Conservation (phyloP, 2,329 filamentous ascomycete genomes). For the Didymella arachidicola region DNA sequence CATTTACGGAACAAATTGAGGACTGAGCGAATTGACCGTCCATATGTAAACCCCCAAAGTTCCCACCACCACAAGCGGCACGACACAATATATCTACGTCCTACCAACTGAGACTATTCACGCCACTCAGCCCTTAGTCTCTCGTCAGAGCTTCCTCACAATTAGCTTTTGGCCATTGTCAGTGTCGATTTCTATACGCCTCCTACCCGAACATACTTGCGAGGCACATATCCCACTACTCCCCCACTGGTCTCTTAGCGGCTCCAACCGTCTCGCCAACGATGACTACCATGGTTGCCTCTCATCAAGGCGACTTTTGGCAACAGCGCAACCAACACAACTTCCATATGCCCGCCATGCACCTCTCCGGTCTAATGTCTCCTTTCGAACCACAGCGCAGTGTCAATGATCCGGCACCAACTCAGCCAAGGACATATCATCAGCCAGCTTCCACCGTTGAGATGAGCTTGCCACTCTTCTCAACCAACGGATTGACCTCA, state of each 20-base stretch:
- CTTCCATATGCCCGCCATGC: slow-evolving; percentile 43
- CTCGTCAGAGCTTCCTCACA: slow-evolving; percentile 10
- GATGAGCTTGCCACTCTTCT: slow-evolving; percentile 48
- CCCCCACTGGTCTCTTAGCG: slow-evolving; percentile 20
- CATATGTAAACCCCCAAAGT: slow-evolving; percentile 49
- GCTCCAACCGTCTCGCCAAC: slow-evolving; percentile 32
- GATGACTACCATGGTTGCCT: slow-evolving; percentile 50
- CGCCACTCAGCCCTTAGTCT: slow-evolving; percentile 28
- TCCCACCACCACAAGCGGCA: slow-evolving; percentile 36
- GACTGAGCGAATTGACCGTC: slow-evolving; percentile 36
- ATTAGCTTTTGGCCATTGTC: slow-evolving; percentile 35
- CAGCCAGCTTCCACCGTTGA: slow-evolving; percentile 45
- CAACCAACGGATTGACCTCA: slow-evolving; percentile 36
- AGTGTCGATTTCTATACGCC: slow-evolving; percentile 29
- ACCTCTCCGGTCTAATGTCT: slow-evolving; percentile 40
- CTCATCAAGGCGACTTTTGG: slow-evolving; percentile 48
- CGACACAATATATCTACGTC: slow-evolving; percentile 40
- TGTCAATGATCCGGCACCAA: slow-evolving; percentile 31
- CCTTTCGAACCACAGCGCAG: slow-evolving; percentile 42
- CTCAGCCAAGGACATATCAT: slow-evolving; percentile 41
- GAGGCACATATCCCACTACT: slow-evolving; percentile 32
- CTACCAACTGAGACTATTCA: slow-evolving; percentile 42
- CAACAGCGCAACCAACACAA: slow-evolving; percentile 43
- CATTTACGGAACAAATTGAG: slow-evolving; percentile 40
- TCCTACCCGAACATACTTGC: slow-evolving; percentile 25